phyloP scores from a whole-genome alignment of 257 asterid species.

The Apocynum venetum region DNA sequence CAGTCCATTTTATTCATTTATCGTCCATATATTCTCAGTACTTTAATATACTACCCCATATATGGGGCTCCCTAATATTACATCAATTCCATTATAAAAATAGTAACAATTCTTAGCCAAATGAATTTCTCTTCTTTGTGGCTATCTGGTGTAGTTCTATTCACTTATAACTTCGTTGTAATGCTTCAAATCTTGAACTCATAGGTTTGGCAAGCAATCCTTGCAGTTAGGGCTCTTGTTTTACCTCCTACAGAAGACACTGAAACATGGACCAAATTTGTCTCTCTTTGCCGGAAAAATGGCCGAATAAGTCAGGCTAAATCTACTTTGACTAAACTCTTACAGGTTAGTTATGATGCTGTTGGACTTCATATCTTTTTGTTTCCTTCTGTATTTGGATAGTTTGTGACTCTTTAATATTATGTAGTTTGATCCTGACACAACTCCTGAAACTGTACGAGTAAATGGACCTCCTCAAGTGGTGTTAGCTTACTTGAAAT shows the following conservation, averaged over 20 bases:
- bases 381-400: constrained; percentile 8
- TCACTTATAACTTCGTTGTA: constrained; percentile 6
- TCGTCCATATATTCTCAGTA: too few species aligned
- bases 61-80: too few species aligned
- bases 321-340: constrained; percentile 83
- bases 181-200: constrained; percentile 22
- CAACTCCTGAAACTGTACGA: constrained; percentile 66
- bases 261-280: constrained; percentile 97
- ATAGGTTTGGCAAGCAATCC: constrained; percentile 94
- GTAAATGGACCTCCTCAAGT: constrained; percentile 97
- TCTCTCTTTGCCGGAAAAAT: constrained; percentile 93
- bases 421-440: constrained; percentile 89
- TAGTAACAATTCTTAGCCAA: too few species aligned
- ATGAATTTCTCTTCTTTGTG: neutral
- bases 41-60: too few species aligned
- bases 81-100: too few species aligned
- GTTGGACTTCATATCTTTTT: constrained; percentile 6
- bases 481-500: constrained; percentile 87
- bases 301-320: constrained; percentile 97
- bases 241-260: constrained; percentile 97
- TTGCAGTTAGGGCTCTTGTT: constrained; percentile 88
- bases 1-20: too few species aligned
- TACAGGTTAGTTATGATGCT: constrained; percentile 56
- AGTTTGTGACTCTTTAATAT: constrained; percentile 17
- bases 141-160: neutral